Evolutionary conservation across 768 basidiomycete genomes (phyloP), one percentile per base, ranked within the genome.

Genomic region (Agrocybe praecox): DNA sequence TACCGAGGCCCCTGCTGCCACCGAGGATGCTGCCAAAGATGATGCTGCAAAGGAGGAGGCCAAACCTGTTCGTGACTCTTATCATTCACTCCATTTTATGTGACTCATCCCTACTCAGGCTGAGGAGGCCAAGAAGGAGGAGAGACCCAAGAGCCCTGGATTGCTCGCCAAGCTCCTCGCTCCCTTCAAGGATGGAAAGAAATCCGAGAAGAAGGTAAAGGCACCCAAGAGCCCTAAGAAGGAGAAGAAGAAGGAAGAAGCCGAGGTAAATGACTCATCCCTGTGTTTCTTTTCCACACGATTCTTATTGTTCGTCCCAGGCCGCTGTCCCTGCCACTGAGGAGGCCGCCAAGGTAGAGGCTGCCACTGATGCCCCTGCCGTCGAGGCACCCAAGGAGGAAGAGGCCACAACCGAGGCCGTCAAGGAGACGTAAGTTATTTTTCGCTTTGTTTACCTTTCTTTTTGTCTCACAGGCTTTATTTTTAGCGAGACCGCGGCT

Each of bases 221-320:
- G 76, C 76, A 42, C 82, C 87, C 68, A 91, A 84, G 84, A 88
- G 85, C 72, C 85, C 87, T 33, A 90, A 89, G 81, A 89, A 89
- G 76, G 84, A 87, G 70, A 89, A 90, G 79, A 90, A 89, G 80
- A 88, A 89, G 77, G 85, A 88, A 63, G 86, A 87, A 67, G 69
- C 72, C 12, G 85, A 85, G 76, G 85, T 83, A 56, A 53, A 73
- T 67, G n/a, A 45, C 43, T 45, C 55, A 46, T 44, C 40, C 53
- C 23, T 48, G 17, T 34, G 18, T 52, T 33, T 22, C 45, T 8
- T 46, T 40, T 40, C 52, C 45, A 50, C 29, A 34, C 36, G 18
- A 17, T 44, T 26, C 44, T 59, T 26, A 56, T 6, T 29, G 43
- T 9, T 33, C 45, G 40, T 59, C 18, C 17, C 22, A 75, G 71